phyloP scores from a whole-genome alignment of 192 early-diverging fungal species.

The Podila minutissima region DNA sequence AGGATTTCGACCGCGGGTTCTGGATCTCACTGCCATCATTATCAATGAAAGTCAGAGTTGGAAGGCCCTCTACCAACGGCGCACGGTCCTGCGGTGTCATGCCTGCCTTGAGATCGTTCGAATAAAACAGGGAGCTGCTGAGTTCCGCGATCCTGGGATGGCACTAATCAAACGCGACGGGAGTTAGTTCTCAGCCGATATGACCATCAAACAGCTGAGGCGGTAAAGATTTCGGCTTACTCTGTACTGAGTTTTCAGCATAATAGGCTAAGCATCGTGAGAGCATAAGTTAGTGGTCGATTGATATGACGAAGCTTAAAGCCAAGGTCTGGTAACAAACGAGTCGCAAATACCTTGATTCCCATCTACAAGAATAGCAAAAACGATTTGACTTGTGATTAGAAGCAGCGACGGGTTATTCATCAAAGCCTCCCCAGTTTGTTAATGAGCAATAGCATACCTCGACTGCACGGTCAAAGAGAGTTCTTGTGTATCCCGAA shows the following conservation, averaged over 20 bases:
- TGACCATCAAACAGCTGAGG: too few species aligned
- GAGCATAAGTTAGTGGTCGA: too few species aligned
- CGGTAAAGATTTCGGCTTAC: conserved; percentile 24
- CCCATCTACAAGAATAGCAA: conserved; percentile 32
- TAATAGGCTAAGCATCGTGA: conserved; percentile 49
- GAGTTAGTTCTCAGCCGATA: too few species aligned
- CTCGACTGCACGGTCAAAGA: conserved; percentile 81
- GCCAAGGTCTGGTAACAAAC: not conserved
- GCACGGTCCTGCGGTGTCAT: conserved; percentile 28
- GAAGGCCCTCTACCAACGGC: conserved; percentile 59
- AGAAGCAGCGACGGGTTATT: too few species aligned
- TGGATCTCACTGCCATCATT: conserved; percentile 60
- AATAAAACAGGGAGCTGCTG: conserved; percentile 74
- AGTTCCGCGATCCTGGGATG: conserved; percentile 71
- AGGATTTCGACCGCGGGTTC: conserved; percentile 58
- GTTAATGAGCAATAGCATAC: conserved; percentile 32
- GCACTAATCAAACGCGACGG: conserved; percentile 38
- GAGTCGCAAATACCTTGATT: conserved; percentile 20
- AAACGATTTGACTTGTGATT: not conserved
- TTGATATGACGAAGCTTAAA: not conserved
- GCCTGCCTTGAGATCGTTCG: conserved; percentile 59
- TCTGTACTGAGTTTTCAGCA: conserved; percentile 79
- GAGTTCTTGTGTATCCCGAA: conserved; percentile 79
- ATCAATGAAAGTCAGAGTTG: conserved; percentile 68
- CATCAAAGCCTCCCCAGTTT: too few species aligned